Base-by-base conservation (phyloP, 1,284 basidiomycete genomes). In the Naganishia cerealis region DNA sequence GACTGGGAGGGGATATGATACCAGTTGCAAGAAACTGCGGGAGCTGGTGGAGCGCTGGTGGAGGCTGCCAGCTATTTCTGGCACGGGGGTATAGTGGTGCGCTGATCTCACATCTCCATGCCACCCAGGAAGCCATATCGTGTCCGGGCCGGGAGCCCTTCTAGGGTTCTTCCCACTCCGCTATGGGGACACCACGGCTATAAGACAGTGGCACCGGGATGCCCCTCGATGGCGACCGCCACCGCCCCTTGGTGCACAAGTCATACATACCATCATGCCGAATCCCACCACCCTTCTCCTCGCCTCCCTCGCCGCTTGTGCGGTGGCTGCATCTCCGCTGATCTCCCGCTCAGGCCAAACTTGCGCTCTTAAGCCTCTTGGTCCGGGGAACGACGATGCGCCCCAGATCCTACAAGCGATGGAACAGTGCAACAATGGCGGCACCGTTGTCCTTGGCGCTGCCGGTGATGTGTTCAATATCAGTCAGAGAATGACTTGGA, bases 401-500 rank as follows among this genome's bases (percentile, higher is more conserved):
- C 54, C 54, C n/a, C 54, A 56, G 21, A 56, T 56, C 54, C 33
- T 56, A 26, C n/a, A 56, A 36, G 54, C 54, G 10, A 56, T 56
- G 54, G 38, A 26, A 24, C n/a, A 56, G n/a, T 56, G 54, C 54
- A 56, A 56, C 26, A 36, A 56, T 24, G 54, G 54, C n/a, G 54
- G 54, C 9, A 56, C 54, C 6, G 54, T 56, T n/a, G 38, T 56
- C 26, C 54, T 56, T 18, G 54, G 54, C 33, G 29, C 54, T 13
- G 54, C 54, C 12, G 54, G 54, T 8, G 54, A 56, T 15, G 54
- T 56, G 6, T 56, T 56, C 54, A 56, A 56, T 15, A 56, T 56
- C 54, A 56, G 54, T 56, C 54, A 56, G 54, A 56, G 38, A 10
- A 56, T 56, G 54, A 56, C 54, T 10, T 56, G 54, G 54, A 56